These are phyloP conservation scores for Amphirosellinia nigrospora DNA, from an alignment of 495 filamentous ascomycete genomes.

Conservation along the genomic window DNA sequence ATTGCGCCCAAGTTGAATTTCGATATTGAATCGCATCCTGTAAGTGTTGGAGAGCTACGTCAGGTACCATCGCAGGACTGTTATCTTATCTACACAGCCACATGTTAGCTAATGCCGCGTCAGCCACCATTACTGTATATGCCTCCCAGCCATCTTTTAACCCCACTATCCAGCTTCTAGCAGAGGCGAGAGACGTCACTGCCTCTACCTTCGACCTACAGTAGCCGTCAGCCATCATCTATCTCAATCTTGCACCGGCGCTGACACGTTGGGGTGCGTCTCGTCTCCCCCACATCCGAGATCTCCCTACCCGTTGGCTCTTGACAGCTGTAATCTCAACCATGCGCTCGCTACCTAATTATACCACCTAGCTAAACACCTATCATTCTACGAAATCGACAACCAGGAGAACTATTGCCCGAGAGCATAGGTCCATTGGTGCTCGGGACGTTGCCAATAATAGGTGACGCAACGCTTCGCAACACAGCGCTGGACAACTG, in stretches of 20 bases:
- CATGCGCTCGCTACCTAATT: conserved; percentile 17
- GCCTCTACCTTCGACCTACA: background rate
- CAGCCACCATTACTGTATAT: no score
- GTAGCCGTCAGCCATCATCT: no score
- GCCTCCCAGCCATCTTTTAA: no score
- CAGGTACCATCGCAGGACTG: background rate
- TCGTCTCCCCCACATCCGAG: background rate
- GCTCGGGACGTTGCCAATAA: background rate
- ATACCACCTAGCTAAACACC: background rate
- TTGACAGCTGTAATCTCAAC: conserved; percentile 11
- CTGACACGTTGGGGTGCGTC: conserved; percentile 20
- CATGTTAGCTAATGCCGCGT: background rate
- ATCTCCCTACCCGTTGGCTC: conserved; percentile 13
- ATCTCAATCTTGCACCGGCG: conserved; percentile 21
- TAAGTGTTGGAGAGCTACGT: background rate
- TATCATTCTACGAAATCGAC: conserved; percentile 17
- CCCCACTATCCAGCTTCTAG: no score
- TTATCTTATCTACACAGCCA: conserved; percentile 4
- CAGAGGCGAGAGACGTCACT: conserved; percentile 6
- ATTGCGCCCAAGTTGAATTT: background rate
- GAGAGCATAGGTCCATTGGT: background rate
- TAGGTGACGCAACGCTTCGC: conserved; percentile 11
- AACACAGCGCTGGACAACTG: conserved; percentile 5
- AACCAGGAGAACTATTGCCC: background rate
- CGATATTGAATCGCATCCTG: background rate